phyloP scores from a whole-genome alignment of 495 filamentous ascomycete genomes.

The Penicillium argentinense region DNA sequence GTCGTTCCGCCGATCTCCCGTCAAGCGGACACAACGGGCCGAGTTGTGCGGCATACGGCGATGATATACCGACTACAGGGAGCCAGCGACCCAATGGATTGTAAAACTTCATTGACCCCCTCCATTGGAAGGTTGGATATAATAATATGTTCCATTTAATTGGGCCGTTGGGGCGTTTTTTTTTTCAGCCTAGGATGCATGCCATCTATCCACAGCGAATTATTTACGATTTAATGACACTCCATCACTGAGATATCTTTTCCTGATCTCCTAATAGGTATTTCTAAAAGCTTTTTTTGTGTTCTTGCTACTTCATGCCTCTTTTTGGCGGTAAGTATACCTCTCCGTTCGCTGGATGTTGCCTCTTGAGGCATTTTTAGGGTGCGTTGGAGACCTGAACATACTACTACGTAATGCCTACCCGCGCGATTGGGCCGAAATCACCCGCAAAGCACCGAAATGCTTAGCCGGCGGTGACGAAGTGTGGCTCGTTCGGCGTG shows the following conservation, averaged over 20 bases:
- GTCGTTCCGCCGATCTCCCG: slow-evolving; percentile 20
- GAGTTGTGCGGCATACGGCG: slow-evolving; percentile 10
- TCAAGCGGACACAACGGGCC: slow-evolving; percentile 13
- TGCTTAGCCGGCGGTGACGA: slow-evolving; percentile 21
- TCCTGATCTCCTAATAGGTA: neutral
- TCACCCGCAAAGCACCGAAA: slow-evolving; percentile 25
- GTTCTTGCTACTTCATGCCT: neutral
- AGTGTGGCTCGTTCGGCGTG: slow-evolving; percentile 10
- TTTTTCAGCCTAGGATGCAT: too few species aligned
- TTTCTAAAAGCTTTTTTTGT: neutral
- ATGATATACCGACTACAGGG: slow-evolving; percentile 13
- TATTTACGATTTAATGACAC: slow-evolving; percentile 21
- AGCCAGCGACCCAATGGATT: slow-evolving; percentile 12
- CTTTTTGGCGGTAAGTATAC: too few species aligned
- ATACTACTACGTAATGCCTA: slow-evolving; percentile 6
- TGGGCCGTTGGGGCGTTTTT: too few species aligned
- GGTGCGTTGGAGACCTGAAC: too few species aligned
- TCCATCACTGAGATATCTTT: neutral
- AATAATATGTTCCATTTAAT: neutral
- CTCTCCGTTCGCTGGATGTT: too few species aligned
- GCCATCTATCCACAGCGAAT: too few species aligned
- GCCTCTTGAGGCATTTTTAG: too few species aligned
- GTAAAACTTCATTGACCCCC: slow-evolving; percentile 9
- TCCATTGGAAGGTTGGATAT: too few species aligned
- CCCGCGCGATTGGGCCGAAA: slow-evolving; percentile 26